A percentile compares a stretch with the other conserved stretches of the same genome.
Evolutionary conservation across 2,329 filamentous ascomycete species (phyloP).

Genomic region (Fusarium devonianum): DNA sequence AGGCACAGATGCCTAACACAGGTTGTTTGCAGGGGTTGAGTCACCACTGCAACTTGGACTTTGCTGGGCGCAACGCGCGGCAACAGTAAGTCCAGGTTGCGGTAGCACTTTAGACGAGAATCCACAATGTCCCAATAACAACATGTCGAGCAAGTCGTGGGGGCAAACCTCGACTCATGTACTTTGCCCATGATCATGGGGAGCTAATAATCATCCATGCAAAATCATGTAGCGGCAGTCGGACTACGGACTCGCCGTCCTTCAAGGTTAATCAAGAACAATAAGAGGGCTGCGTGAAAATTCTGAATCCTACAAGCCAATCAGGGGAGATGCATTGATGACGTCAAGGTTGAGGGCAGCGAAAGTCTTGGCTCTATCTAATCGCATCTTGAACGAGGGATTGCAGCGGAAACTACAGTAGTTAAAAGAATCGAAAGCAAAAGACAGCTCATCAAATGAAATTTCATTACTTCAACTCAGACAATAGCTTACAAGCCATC

Average conservation of each 20-base stretch:
- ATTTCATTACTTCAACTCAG: neutral
- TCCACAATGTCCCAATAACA: neutral
- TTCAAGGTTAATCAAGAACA: slow-evolving; percentile 23
- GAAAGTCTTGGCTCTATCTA: slow-evolving; percentile 8
- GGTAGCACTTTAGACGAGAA: neutral
- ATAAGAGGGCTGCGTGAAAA: slow-evolving; percentile 30
- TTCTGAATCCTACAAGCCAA: slow-evolving; percentile 30
- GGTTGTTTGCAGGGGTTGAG: slow-evolving; percentile 24
- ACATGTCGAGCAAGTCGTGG: neutral
- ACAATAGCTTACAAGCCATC: too few relatives aligned
- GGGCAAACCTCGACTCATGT: slow-evolving; percentile 2
- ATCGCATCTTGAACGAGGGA: neutral
- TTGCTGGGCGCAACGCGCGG: slow-evolving; percentile 27
- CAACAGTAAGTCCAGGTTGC: too few relatives aligned
- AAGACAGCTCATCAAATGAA: neutral
- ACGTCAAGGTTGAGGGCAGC: slow-evolving; percentile 31
- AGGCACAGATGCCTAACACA: slow-evolving; percentile 26
- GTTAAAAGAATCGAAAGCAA: neutral
- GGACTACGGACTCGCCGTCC: slow-evolving; percentile 26
- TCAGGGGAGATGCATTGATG: slow-evolving; percentile 33
- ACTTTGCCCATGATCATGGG: too few relatives aligned
- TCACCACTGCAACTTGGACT: slow-evolving; percentile 1
- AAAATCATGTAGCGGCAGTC: neutral
- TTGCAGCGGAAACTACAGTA: neutral
- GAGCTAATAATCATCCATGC: too few relatives aligned